Conservation (phyloP, 2,329 filamentous ascomycete species). For the Cladosporium colombiae region DNA sequence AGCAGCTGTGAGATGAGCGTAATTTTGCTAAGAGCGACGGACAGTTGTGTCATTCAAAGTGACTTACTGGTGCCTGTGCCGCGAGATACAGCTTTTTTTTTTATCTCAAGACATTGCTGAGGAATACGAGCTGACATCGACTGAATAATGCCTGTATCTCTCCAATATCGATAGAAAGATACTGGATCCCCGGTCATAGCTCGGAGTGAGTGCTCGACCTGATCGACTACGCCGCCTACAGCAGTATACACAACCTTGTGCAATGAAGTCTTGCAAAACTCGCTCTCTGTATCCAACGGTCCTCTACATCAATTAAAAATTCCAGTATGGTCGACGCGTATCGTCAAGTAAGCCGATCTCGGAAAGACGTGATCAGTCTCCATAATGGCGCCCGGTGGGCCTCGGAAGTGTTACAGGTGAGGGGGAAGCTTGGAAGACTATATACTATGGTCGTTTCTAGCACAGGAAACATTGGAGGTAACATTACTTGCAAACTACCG, state of each 20-base stretch:
- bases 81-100: background rate
- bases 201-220: background rate
- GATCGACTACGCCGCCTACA: background rate
- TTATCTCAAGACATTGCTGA: background rate
- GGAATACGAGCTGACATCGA: background rate
- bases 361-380: constrained; percentile 12
- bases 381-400: constrained; percentile 17
- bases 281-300: background rate
- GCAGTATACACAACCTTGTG: background rate
- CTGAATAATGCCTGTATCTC: background rate
- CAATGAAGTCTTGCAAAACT: background rate
- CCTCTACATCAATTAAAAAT: background rate
- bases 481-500: background rate
- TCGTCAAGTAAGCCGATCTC: background rate
- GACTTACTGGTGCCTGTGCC: constrained; percentile 19
- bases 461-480: background rate
- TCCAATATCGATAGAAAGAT: background rate
- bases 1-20: constrained; percentile 37
- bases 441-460: background rate
- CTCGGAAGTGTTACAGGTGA: constrained; percentile 14
- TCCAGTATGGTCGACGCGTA: background rate
- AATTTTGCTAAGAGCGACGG: constrained; percentile 40
- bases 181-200: background rate
- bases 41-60: too few species aligned
- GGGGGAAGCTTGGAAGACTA: constrained; percentile 6